Percentiles rank a stretch among this genome's conserved stretches.
Conservation (phyloP, 2,329 filamentous ascomycete genomes). For the Pseudocercospora cruenta region DNA sequence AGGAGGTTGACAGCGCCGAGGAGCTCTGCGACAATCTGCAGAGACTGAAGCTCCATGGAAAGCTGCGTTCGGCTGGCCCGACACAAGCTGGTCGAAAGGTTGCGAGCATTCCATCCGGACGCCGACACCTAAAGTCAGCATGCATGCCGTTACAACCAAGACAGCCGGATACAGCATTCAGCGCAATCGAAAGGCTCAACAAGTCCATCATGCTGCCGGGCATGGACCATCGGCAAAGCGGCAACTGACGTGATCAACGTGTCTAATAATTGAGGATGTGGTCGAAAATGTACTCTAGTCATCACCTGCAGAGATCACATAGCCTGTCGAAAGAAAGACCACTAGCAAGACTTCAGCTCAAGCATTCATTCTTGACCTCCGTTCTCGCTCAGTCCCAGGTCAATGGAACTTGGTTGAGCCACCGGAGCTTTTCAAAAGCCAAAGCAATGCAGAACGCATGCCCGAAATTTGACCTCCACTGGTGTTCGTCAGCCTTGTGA, state of each 20-base stretch:
- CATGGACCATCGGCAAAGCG: not conserved
- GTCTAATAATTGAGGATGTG: not conserved
- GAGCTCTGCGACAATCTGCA: not conserved
- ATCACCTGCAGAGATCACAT: not conserved
- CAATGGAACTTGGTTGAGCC: not conserved
- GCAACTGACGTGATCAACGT: not conserved
- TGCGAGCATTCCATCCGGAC: not conserved
- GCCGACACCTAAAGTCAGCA: not conserved
- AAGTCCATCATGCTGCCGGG: not conserved
- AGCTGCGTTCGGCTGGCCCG: not conserved
- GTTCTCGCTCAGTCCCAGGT: not conserved
- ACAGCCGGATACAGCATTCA: not conserved
- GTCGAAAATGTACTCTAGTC: not conserved
- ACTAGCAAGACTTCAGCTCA: not conserved
- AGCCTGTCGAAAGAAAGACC: not conserved
- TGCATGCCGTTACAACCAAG: not conserved
- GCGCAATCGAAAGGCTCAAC: not conserved
- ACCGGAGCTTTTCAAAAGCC: slow-evolving; percentile 4
- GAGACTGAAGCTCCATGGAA: not conserved
- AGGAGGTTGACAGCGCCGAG: not conserved
- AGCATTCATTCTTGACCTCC: not conserved
- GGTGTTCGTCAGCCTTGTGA: not conserved
- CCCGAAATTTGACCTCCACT: slow-evolving; percentile 13
- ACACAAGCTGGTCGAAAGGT: not conserved
- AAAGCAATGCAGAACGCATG: not conserved